Evolutionary conservation across 2,329 filamentous ascomycete species (phyloP).

Genomic region (Alternaria angustiovoidea): DNA sequence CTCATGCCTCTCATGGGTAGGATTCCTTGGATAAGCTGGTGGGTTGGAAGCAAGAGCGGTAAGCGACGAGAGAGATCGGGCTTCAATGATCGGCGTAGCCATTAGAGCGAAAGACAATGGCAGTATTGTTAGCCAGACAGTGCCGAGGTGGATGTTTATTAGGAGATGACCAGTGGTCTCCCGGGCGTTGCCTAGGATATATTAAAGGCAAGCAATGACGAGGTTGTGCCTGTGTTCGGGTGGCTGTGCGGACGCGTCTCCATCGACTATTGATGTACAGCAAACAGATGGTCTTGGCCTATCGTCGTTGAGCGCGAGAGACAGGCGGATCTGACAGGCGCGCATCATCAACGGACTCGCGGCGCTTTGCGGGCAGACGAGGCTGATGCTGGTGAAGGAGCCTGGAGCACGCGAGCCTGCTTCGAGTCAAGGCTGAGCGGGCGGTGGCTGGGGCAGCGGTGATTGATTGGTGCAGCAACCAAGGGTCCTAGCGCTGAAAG

Average conservation of each 20-base stretch:
- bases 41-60: slow-evolving; percentile 85
- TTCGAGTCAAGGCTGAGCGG: slow-evolving; percentile 6
- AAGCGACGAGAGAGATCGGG: slow-evolving; percentile 80
- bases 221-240: slow-evolving; percentile 32
- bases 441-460: slow-evolving; percentile 7
- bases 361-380: slow-evolving; percentile 14
- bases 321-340: slow-evolving; percentile 25
- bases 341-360: slow-evolving; percentile 17
- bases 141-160: slow-evolving; percentile 17
- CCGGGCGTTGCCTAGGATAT: slow-evolving; percentile 26
- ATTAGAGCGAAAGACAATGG: slow-evolving; percentile 30
- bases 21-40: slow-evolving; percentile 82
- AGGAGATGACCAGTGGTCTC: slow-evolving; percentile 6
- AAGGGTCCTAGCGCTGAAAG: slow-evolving; percentile 29
- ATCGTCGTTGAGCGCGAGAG: slow-evolving; percentile 19
- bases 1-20: slow-evolving; percentile 71
- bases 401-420: slow-evolving; percentile 8
- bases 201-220: slow-evolving; percentile 32
- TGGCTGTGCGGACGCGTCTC: slow-evolving; percentile 43
- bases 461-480: slow-evolving; percentile 20
- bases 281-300: slow-evolving; percentile 21
- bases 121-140: slow-evolving; percentile 16
- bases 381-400: slow-evolving; percentile 26
- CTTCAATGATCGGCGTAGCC: slow-evolving; percentile 67
- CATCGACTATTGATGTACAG: slow-evolving; percentile 23